Conservation (phyloP, 495 filamentous ascomycete genomes). For the Daldinia loculata region DNA sequence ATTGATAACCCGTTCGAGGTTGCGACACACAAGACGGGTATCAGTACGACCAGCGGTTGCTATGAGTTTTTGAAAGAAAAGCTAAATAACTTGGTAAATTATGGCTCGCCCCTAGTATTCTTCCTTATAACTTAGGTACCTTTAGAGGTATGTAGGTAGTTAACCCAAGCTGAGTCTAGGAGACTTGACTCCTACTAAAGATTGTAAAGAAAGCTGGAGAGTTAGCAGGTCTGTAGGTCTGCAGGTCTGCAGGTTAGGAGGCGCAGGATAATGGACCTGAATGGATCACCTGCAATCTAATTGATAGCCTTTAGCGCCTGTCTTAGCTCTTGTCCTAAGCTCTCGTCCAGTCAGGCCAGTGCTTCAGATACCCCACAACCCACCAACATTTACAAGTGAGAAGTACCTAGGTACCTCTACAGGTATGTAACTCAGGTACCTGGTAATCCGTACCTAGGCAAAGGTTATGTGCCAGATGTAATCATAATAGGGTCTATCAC, state of each 20-base stretch:
- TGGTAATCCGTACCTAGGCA: no score
- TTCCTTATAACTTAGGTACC: conserved; percentile 1
- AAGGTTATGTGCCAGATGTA: no score
- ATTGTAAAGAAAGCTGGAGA: conserved; percentile 1
- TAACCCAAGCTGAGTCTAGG: conserved; percentile 2
- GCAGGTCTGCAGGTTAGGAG: neutral
- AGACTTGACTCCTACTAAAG: conserved; percentile 9
- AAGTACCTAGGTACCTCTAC: neutral
- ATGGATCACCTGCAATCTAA: conserved; percentile 38
- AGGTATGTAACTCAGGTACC: neutral
- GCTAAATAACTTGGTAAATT: conserved; percentile 2
- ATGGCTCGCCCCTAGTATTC: neutral
- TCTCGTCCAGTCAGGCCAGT: conserved; percentile 18
- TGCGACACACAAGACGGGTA: neutral
- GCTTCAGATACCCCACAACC: conserved; percentile 28
- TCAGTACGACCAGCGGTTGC: conserved; percentile 1
- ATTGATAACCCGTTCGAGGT: conserved; percentile 13
- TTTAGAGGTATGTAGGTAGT: neutral
- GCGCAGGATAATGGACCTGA: conserved; percentile 11
- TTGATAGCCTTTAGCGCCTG: conserved; percentile 27
- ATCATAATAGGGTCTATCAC: conserved; percentile 12
- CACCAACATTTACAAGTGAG: neutral
- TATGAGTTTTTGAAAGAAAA: neutral
- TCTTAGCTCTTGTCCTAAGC: conserved; percentile 21
- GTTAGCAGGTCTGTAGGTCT: neutral